Evolutionary conservation across 192 early-diverging fungal genomes (phyloP).

Genomic region (Coemansia sp.): DNA sequence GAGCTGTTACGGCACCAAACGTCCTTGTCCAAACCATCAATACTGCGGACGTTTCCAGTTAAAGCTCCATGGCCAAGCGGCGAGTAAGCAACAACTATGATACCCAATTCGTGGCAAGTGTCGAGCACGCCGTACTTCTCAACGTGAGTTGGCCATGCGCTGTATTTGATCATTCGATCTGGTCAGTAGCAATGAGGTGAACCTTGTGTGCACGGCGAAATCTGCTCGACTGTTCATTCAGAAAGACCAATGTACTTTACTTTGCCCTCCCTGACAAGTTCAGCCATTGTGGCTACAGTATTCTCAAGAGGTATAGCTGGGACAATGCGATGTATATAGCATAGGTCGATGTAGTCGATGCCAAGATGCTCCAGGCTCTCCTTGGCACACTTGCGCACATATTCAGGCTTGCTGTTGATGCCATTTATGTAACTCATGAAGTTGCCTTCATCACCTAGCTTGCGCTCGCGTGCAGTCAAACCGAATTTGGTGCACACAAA

Average conservation of each 20-base stretch:
- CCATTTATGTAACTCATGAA: conserved; percentile 10
- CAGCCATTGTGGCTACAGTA: no score
- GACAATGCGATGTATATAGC: conserved; percentile 66
- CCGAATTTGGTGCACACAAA: conserved; percentile 70
- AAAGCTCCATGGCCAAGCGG: no score
- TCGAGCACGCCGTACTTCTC: conserved; percentile 40
- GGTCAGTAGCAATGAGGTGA: conserved; percentile 65
- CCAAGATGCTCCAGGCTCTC: conserved; percentile 16
- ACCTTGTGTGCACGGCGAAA: conserved; percentile 67
- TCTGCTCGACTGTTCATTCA: conserved; percentile 60
- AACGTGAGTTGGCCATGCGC: conserved; percentile 63
- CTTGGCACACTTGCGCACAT: no score
- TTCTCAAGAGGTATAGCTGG: conserved; percentile 64
- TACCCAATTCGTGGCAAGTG: conserved; percentile 68
- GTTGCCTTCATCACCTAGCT: not conserved
- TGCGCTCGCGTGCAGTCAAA: conserved; percentile 1
- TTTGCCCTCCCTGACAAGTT: conserved; percentile 72
- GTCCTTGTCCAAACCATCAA: conserved; percentile 55
- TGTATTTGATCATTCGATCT: conserved; percentile 48
- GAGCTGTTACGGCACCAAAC: conserved; percentile 59
- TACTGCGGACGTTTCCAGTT: no score
- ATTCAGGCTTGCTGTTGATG: conserved; percentile 46
- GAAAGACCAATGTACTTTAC: conserved; percentile 63
- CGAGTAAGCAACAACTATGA: conserved; percentile 67
- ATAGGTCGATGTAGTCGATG: conserved; percentile 65